Evolutionary conservation across 1,284 basidiomycete genomes (phyloP), one percentile per base, ranked within the genome.

Genomic region (Ceratobasidium sp.): DNA sequence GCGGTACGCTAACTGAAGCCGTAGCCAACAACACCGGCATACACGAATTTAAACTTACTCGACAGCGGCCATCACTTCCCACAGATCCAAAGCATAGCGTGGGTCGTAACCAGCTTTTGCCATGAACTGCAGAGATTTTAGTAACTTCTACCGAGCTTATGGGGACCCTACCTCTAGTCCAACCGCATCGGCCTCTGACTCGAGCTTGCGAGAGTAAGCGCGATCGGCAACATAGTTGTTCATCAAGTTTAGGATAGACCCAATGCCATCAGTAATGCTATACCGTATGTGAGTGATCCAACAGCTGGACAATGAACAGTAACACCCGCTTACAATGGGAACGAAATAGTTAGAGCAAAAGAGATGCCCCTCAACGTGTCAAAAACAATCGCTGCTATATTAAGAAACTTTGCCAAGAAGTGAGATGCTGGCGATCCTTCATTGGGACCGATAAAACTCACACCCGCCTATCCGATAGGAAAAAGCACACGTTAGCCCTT

Each of bases 111-210:
- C 83, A 9, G 83, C 82, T 39, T 77, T 76, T 3, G 83, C 81
- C 81, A 84, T 83, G 70, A 83, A 78, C 78, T 82, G 50, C 21
- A 48, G 23, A 14, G 26, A 50, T 14, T 71, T 39, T 2, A 67
- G 50, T 73, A 46, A 23, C 60, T 21, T n/a, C 65, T 74, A 75
- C 75, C n/a, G 12, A 26, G 18, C 10, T 26, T 6, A 36, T 14
- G 28, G n/a, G 34, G 26, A 26, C 76, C 80, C 71, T 64, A 83
- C 81, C 71, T 83, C 78, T 12, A 86, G 76, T 1, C 84, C 84
- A 0, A 86, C 80, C 10, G 80, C 77, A 72, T 86, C 84, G 0
- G 84, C 84, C 75, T 86, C 84, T 75, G 80, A 80, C 75, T 86
- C 84, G 18, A 86, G 76, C 76, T 84, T 85, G 45, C 84, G 79